Percentiles rank a stretch among this genome's conserved stretches.
Conservation (phyloP, 768 basidiomycete genomes). For the Lactifluus rugatus region DNA sequence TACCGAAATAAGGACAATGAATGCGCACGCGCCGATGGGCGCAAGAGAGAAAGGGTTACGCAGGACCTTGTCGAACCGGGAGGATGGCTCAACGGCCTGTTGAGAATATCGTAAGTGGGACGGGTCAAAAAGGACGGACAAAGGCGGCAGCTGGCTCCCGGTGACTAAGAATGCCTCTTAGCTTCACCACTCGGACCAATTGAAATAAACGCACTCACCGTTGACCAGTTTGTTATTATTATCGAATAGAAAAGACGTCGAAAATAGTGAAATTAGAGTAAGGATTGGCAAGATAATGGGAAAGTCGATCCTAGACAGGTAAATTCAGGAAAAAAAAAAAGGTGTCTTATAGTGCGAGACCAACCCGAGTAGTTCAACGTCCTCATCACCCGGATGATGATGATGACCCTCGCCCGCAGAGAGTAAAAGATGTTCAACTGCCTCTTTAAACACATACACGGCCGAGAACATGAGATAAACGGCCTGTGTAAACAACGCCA, state of each 20-base stretch:
- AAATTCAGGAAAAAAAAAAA: neutral
- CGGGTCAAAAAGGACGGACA: constrained; percentile 39
- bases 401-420: constrained; percentile 58
- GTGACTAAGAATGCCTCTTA: constrained; percentile 34
- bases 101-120: constrained; percentile 30
- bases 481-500: constrained; percentile 76
- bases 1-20: constrained; percentile 44
- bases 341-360: constrained; percentile 17
- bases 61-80: constrained; percentile 25
- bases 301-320: constrained; percentile 46
- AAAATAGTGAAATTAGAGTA: constrained; percentile 46
- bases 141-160: constrained; percentile 51
- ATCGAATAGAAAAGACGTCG: constrained; percentile 46
- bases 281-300: constrained; percentile 48
- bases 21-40: constrained; percentile 48
- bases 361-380: constrained; percentile 33
- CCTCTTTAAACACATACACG: constrained; percentile 95
- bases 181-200: neutral
- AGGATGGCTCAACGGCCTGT: constrained; percentile 8
- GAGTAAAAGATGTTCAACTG: constrained; percentile 83
- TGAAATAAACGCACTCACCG: constrained; percentile 34
- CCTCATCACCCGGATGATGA: constrained; percentile 57
- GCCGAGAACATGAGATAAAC: constrained; percentile 93
- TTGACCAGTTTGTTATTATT: constrained; percentile 59
- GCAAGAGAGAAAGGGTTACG: constrained; percentile 69